Evolutionary conservation across 2,329 filamentous ascomycete genomes (phyloP).

Genomic region (Fusarium phyllophilum): DNA sequence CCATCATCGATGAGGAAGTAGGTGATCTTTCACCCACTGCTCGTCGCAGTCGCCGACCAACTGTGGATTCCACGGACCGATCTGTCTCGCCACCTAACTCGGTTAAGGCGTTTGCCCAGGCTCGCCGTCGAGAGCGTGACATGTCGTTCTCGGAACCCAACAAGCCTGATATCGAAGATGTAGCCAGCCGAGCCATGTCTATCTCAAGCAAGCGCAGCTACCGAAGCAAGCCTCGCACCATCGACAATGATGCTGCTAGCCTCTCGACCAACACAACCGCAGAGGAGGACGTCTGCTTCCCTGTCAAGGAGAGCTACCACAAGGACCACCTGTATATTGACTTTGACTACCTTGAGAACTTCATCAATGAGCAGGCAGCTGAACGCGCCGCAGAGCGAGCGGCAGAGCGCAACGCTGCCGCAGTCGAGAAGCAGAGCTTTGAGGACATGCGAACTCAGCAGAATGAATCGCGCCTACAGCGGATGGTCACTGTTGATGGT

Average conservation of each 20-base stretch:
- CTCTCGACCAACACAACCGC: constrained; percentile 74
- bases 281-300: constrained; percentile 91
- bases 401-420: constrained; percentile 61
- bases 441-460: constrained; percentile 48
- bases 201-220: constrained; percentile 71
- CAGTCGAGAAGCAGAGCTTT: constrained; percentile 44
- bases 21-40: constrained; percentile 56
- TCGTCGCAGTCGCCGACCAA: constrained; percentile 63
- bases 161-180: constrained; percentile 53
- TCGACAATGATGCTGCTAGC: constrained; percentile 70
- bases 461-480: constrained; percentile 43
- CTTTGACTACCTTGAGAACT: constrained; percentile 93
- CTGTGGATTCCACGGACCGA: constrained; percentile 68
- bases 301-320: constrained; percentile 71
- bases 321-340: constrained; percentile 86
- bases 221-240: constrained; percentile 66
- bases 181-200: constrained; percentile 77
- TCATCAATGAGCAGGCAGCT: constrained; percentile 71
- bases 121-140: constrained; percentile 84
- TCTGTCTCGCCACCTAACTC: constrained; percentile 93
- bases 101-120: constrained; percentile 95
- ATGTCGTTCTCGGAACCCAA: constrained; percentile 63
- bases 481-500: constrained; percentile 63
- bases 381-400: constrained; percentile 55
- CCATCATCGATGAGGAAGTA: constrained; percentile 79